Evolutionary conservation across 495 filamentous ascomycete genomes (phyloP), one percentile per base, ranked within the genome.

Genomic region (Aspergillus biplanus): DNA sequence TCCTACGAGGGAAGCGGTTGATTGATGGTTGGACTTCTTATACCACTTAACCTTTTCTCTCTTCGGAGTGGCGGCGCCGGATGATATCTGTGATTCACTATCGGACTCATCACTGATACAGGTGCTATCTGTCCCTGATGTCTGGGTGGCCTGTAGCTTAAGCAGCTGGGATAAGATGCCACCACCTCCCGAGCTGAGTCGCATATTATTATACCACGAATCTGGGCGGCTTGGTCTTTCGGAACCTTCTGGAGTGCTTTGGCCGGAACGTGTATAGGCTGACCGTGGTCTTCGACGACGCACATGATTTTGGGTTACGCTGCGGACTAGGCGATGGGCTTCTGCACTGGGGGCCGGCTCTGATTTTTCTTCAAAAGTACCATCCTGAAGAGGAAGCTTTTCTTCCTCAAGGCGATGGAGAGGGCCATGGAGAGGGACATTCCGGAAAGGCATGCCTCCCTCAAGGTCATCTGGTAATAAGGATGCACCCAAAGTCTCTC

Each of bases 1-100:
- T 31, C 73, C 70, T 46, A 80, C 67, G 56, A 82, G 66, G 13
- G 79, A 82, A 6, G 76, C 71, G 16, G 78, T 82, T 7, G 78
- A 80, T 1, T 61, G 79, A 39, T 76, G 75, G 60, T 75, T 58
- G 63, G 77, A 69, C 65, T 85, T 88, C 64, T 85, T 85, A 71
- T 89, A 89, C 89, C 84, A 93, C 69, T 85, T 89, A 39, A 85
- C 70, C 61, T 85, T 85, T 48, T 83, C 80, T 58, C 80, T 76
- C 61, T 77, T 77, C n/a, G 88, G 83, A 18, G 87, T 87, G 39
- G 77, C 76, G 15, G 83, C 64, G n/a, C 87, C 77, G 0, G 77
- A 80, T 3, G 77, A 78, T 8, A 70, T 63, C 50, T 66, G 68
- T 2, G 76, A 75, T 7, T 80, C 78, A 42, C 69, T 73, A 32